These are phyloP conservation scores for Breynia disticha DNA, from an alignment of 441 rosid genomes.

Conservation along the genomic window DNA sequence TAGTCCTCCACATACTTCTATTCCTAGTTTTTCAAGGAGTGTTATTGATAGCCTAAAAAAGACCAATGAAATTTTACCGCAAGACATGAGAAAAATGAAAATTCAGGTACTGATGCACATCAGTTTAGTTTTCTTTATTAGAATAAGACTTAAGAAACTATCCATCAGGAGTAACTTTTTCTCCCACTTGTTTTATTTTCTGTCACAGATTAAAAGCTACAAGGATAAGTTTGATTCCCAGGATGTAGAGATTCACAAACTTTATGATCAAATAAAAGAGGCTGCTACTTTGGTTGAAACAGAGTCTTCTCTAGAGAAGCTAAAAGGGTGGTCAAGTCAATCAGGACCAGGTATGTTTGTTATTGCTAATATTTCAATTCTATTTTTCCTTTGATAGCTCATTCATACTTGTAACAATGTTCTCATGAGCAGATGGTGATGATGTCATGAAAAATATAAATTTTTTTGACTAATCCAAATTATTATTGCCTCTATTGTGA, in stretches of 20 bases:
- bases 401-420: neutral
- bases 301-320: slow-evolving; percentile 48
- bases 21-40: slow-evolving; percentile 58
- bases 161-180: slow-evolving; percentile 2
- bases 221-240: slow-evolving; percentile 54
- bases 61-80: slow-evolving; percentile 68
- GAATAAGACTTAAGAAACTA: neutral
- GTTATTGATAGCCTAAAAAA: slow-evolving; percentile 78
- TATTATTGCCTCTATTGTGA: slow-evolving; percentile 7
- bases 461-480: neutral
- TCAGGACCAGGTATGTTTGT: slow-evolving; percentile 44
- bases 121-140: neutral
- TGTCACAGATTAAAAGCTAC: slow-evolving; percentile 41
- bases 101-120: slow-evolving; percentile 43
- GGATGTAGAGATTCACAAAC: slow-evolving; percentile 45
- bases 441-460: neutral
- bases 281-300: slow-evolving; percentile 33
- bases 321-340: slow-evolving; percentile 37
- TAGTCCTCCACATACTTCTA: slow-evolving; percentile 55
- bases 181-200: slow-evolving; percentile 7
- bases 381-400: slow-evolving; percentile 2
- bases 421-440: neutral
- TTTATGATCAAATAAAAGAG: slow-evolving; percentile 32
- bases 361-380: slow-evolving; percentile 1
- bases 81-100: slow-evolving; percentile 60